Percentiles rank a stretch among this genome's conserved stretches.
phyloP scores from a whole-genome alignment of 208 protist genomes.

The Novymonas esmeraldas region DNA sequence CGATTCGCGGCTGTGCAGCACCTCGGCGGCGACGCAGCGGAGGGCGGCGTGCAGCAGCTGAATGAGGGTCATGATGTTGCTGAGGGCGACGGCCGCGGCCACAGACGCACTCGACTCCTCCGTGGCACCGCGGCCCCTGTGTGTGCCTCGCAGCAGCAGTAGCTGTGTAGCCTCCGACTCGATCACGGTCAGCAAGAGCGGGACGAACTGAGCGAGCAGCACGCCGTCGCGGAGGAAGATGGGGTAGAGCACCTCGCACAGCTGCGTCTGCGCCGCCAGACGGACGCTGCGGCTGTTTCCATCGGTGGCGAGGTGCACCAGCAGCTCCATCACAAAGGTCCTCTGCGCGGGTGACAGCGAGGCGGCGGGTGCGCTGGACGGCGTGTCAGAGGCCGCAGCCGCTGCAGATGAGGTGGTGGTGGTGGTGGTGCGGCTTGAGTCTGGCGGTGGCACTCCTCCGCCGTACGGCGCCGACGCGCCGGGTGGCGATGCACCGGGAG shows the following conservation, averaged over 20 bases:
- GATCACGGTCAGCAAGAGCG: conserved; percentile 59
- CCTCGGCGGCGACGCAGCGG: conserved; percentile 30
- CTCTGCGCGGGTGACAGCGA: conserved; percentile 20
- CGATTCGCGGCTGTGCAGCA: conserved; percentile 30
- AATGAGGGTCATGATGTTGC: conserved; percentile 43
- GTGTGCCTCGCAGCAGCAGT: conserved; percentile 10
- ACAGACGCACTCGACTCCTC: conserved; percentile 15
- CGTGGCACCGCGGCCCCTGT: not conserved
- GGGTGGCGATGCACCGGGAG: not conserved
- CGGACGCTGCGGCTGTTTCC: conserved; percentile 52
- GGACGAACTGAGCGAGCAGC: conserved; percentile 43
- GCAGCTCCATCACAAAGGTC: conserved; percentile 48
- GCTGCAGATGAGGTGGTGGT: not conserved
- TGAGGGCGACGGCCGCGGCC: conserved; percentile 28
- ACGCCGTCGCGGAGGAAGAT: conserved; percentile 30
- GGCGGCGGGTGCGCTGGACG: not conserved
- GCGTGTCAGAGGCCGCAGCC: not conserved
- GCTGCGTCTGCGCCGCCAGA: conserved; percentile 53
- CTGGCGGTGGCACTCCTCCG: not conserved
- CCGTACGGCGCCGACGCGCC: not conserved
- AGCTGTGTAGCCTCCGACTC: conserved; percentile 41
- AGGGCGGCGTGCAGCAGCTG: conserved; percentile 46
- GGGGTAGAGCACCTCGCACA: conserved; percentile 52
- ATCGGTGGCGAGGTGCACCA: conserved; percentile 57
- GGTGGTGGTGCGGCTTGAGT: not conserved